Base-by-base conservation (phyloP, 108 stramenopile species). In the Skeletonema grethae region DNA sequence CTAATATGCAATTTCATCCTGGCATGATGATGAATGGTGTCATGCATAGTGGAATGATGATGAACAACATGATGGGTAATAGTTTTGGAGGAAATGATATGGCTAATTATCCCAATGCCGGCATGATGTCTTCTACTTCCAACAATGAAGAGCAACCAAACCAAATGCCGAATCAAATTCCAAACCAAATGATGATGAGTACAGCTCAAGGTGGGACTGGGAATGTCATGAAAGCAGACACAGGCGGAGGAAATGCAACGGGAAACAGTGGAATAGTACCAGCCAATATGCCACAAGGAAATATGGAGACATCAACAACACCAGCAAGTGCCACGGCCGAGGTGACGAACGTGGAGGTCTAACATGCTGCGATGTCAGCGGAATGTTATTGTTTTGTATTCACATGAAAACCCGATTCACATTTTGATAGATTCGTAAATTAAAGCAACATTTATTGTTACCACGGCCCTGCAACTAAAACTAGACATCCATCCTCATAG, bases 161-260 rank as follows among this genome's bases (percentile, higher is more conserved):
- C 9, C 22, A 53, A 7, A 53, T 53, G 22, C 20, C 18, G n/a
- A 53, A 53, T 2, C 22, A 53, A 7, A 53, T 53, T 8, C 20
- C 18, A 4, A 53, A 8, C 4, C 50, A 53, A 53, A 53, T 53
- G 50, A 53, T 53, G 50, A 53, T 53, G 50, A 53, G 50, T 22
- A 24, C 36, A 38, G 2, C 36, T 38, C 36, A 38, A 38, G 36
- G 20, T 53, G 22, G 2, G 22, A 22, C 25, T 53, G 50, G 50
- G 50, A 20, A 53, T 24, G 50, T 1, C 25, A 28, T 28, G 25
- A 1, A 1, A 28, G 25, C 25, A 28, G 22, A 24, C 41, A 43
- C 41, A n/a, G 15, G 41, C n/a, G 22, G 22, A 53, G 20, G 20
- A 22, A 22, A 8, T 22, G 50, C 7, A 6, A 34, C 11, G 36